Percentiles rank a stretch among this genome's conserved stretches.
Conservation (phyloP, 176 grass and related monocot species). For the Zizania latifolia region DNA sequence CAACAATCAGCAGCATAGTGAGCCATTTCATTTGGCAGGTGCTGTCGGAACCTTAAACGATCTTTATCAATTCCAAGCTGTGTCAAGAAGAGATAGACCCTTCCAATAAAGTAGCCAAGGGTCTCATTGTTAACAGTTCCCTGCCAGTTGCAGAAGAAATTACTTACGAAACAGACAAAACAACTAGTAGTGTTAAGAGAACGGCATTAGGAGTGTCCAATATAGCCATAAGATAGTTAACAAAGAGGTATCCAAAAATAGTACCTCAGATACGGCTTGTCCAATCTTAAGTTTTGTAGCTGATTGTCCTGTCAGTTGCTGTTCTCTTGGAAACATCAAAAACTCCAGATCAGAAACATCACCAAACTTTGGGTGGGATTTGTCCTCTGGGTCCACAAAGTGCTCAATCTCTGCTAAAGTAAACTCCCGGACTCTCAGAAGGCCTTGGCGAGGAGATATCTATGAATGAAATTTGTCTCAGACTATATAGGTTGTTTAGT, state of each 20-base stretch:
- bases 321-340: constrained; percentile 84
- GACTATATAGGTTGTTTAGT: constrained; percentile 6
- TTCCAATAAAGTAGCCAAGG: constrained; percentile 86
- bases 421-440: constrained; percentile 88
- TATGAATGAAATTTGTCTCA: constrained; percentile 29
- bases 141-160: constrained; percentile 27
- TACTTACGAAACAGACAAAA: constrained; percentile 3
- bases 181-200: neutral
- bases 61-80: constrained; percentile 86
- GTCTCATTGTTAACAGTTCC: constrained; percentile 93
- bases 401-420: constrained; percentile 94
- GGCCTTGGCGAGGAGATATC: constrained; percentile 96
- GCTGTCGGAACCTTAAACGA: constrained; percentile 76
- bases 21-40: constrained; percentile 95
- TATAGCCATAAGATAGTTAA: neutral
- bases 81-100: constrained; percentile 88
- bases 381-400: constrained; percentile 95
- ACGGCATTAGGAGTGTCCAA: neutral
- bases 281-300: constrained; percentile 41
- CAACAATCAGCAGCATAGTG: constrained; percentile 98
- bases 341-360: constrained; percentile 73
- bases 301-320: constrained; percentile 57
- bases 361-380: constrained; percentile 86
- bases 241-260: constrained; percentile 7
- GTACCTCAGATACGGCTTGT: constrained; percentile 66